Evolutionary conservation across 1,139 yeast genomes (phyloP).

Genomic region (Lizanozyma gosingica): DNA sequence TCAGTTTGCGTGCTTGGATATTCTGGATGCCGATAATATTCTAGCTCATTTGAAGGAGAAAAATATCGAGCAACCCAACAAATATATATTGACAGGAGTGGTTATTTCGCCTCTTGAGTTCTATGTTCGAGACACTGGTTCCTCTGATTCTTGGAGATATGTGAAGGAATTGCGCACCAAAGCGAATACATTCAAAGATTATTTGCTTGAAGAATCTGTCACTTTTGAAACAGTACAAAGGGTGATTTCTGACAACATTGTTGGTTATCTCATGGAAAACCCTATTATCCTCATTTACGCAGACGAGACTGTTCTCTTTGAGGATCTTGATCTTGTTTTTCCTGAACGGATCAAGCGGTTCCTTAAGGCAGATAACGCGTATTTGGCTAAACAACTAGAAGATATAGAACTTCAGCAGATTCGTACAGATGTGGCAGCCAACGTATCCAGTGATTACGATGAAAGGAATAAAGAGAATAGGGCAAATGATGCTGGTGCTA

Average conservation of each 20-base stretch:
- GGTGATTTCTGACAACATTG: background rate
- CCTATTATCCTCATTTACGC: background rate
- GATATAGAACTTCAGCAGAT: no score
- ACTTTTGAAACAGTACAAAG: background rate
- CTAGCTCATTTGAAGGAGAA: constrained; percentile 6
- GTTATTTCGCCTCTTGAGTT: constrained; percentile 23
- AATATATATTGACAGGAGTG: constrained; percentile 20
- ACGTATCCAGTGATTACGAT: no score
- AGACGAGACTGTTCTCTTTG: background rate
- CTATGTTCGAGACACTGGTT: constrained; percentile 3
- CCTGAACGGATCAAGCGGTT: background rate
- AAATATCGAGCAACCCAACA: constrained; percentile 8
- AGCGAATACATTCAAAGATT: background rate
- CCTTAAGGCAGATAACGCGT: background rate
- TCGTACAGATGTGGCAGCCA: no score
- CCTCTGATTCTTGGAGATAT: background rate
- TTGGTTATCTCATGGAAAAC: background rate
- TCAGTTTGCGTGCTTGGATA: constrained; percentile 14
- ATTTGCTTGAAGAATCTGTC: background rate
- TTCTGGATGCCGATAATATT: constrained; percentile 16
- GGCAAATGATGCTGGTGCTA: no score
- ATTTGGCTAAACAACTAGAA: background rate
- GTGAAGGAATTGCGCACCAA: background rate
- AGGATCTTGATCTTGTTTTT: background rate
- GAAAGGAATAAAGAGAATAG: no score